Evolutionary conservation across 1,284 basidiomycete species (phyloP).

Genomic region (Ustanciosporium gigantosporum): DNA sequence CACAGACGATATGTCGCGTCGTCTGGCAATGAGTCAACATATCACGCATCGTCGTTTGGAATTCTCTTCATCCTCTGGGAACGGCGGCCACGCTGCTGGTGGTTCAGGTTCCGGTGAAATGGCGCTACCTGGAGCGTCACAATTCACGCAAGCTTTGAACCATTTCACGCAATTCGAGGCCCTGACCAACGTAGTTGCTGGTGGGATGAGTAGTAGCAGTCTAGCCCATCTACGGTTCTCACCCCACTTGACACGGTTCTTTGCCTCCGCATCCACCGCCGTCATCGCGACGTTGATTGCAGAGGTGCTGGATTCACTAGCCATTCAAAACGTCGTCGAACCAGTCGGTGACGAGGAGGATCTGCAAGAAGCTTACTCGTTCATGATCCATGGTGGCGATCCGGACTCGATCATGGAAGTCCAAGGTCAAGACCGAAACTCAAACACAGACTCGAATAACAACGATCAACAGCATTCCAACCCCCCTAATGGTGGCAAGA

Average conservation of each 20-base stretch:
- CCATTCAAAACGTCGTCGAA: slow-evolving; percentile 37
- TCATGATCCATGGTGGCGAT: slow-evolving; percentile 28
- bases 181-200: slow-evolving; percentile 19
- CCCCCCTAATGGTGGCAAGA: slow-evolving; percentile 1
- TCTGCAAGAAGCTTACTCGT: slow-evolving; percentile 40
- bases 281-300: slow-evolving; percentile 30
- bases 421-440: slow-evolving; percentile 6
- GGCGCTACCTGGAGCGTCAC: slow-evolving; percentile 29
- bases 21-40: slow-evolving; percentile 47
- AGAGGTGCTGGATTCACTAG: slow-evolving; percentile 28
- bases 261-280: slow-evolving; percentile 34
- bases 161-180: slow-evolving; percentile 49
- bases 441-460: neutral
- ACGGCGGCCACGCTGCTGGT: neutral
- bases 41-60: slow-evolving; percentile 32
- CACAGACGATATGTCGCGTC: slow-evolving; percentile 28
- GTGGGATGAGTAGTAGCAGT: neutral
- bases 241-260: slow-evolving; percentile 59
- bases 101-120: too few species aligned
- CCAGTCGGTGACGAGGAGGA: slow-evolving; percentile 52
- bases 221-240: slow-evolving; percentile 48
- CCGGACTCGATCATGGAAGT: too few species aligned
- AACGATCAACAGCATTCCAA: neutral
- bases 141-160: slow-evolving; percentile 55
- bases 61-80: slow-evolving; percentile 21